These are phyloP conservation scores for Dryas alaskensis DNA, from an alignment of 306 rosid genomes.

Conservation along the genomic window DNA sequence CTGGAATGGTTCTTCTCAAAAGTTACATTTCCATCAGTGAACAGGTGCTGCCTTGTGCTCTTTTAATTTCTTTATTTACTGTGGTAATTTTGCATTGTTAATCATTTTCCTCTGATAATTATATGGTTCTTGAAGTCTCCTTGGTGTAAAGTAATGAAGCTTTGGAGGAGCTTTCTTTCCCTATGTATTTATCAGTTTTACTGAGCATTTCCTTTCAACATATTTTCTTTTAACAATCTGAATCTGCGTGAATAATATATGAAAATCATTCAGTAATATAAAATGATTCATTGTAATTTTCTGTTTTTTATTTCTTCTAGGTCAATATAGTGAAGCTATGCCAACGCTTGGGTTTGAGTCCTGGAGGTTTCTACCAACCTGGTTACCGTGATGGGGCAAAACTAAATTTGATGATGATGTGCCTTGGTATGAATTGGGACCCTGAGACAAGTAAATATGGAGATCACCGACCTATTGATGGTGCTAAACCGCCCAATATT, in stretches of 20 bases:
- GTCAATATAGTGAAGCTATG: constrained; percentile 50
- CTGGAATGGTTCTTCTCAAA: constrained; percentile 69
- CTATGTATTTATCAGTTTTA: not conserved
- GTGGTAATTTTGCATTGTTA: not conserved
- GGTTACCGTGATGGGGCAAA: constrained; percentile 53
- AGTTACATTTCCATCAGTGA: constrained; percentile 36
- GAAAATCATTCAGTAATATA: not conserved
- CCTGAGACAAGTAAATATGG: constrained; percentile 51
- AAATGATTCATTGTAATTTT: not conserved
- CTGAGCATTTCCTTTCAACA: not conserved
- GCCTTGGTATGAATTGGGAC: constrained; percentile 86
- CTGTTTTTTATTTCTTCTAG: constrained; percentile 12
- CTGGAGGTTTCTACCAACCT: constrained; percentile 87
- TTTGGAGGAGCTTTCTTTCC: not conserved
- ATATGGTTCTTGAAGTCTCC: no score
- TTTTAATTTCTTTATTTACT: not conserved
- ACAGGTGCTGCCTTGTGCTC: constrained; percentile 40
- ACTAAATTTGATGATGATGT: constrained; percentile 76
- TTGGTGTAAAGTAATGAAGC: not conserved
- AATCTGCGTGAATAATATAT: not conserved
- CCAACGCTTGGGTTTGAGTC: constrained; percentile 50
- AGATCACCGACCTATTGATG: constrained; percentile 47
- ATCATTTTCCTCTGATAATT: not conserved
- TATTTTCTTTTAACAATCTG: not conserved
- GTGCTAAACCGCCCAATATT: constrained; percentile 47